Percentiles rank a stretch among this genome's conserved stretches.
phyloP scores from a whole-genome alignment of 495 filamentous ascomycete genomes.

The Evansstolkia leycettana region DNA sequence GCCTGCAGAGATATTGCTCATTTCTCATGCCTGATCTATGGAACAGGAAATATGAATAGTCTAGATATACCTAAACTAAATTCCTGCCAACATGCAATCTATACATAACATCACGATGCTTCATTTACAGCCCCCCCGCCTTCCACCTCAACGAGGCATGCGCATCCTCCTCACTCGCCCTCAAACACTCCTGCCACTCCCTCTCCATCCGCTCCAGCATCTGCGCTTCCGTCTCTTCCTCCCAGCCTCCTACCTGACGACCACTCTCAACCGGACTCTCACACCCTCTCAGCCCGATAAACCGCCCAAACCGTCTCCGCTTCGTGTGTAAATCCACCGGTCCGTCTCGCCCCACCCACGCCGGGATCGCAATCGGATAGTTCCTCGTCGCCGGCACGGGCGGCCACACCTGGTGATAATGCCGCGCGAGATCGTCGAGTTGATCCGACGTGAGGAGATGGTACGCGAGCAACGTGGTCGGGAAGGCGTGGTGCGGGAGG shows the following conservation, averaged over 20 bases:
- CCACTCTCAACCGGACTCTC: slow-evolving; percentile 21
- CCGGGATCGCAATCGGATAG: slow-evolving; percentile 50
- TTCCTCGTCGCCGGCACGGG: slow-evolving; percentile 32
- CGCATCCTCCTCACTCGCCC: slow-evolving; percentile 15
- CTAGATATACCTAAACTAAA: too few relatives aligned
- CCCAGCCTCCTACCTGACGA: slow-evolving; percentile 15
- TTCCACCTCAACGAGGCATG: neutral
- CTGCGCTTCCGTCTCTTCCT: slow-evolving; percentile 5
- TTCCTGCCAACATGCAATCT: neutral
- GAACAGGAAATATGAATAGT: too few relatives aligned
- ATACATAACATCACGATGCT: neutral
- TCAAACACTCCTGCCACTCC: slow-evolving; percentile 19
- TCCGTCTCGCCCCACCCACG: slow-evolving; percentile 23
- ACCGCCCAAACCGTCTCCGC: slow-evolving; percentile 46
- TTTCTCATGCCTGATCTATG: too few relatives aligned
- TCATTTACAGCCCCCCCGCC: neutral
- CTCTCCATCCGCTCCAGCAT: slow-evolving; percentile 12
- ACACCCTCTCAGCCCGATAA: slow-evolving; percentile 55
- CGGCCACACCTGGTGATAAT: slow-evolving; percentile 62
- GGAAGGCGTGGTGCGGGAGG: slow-evolving; percentile 51
- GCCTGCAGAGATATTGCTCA: too few relatives aligned
- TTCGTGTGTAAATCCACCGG: slow-evolving; percentile 43
- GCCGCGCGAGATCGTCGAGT: slow-evolving; percentile 58
- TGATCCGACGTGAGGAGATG: slow-evolving; percentile 61
- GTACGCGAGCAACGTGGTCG: slow-evolving; percentile 51